Conservation (phyloP, 139 green algal genomes). For the Closterium sp. region DNA sequence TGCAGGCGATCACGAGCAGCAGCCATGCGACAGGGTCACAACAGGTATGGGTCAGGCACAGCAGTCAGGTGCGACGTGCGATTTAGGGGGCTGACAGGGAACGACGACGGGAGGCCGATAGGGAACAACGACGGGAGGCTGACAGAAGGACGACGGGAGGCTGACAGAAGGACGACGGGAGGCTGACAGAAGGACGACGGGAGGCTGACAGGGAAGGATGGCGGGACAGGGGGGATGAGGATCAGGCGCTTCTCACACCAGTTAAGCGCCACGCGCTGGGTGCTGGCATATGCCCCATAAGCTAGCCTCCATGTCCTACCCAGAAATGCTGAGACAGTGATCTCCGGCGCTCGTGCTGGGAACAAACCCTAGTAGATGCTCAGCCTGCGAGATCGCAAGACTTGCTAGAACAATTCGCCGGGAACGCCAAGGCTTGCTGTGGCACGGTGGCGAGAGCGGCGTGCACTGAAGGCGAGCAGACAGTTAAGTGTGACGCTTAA, state of each 20-base stretch:
- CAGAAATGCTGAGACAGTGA: not conserved
- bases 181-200: not conserved
- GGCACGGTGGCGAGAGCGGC: not conserved
- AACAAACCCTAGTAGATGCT: not conserved
- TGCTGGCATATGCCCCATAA: not conserved
- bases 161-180: not conserved
- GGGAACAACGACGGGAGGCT: not conserved
- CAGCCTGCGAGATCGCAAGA: not conserved
- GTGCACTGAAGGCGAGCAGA: not conserved
- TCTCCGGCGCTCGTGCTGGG: not conserved
- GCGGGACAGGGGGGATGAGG: not conserved
- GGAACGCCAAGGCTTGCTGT: conserved; percentile 1
- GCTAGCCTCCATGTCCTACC: not conserved
- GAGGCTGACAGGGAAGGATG: not conserved
- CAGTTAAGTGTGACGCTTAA: not conserved
- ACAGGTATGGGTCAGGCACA: not conserved
- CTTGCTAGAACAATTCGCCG: not conserved
- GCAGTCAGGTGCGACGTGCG: not conserved
- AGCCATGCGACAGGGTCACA: not conserved
- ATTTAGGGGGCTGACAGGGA: not conserved
- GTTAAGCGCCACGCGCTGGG: not conserved
- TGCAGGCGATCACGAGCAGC: not conserved
- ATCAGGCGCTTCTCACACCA: not conserved
- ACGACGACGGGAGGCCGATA: not conserved
- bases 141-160: not conserved